phyloP scores from a whole-genome alignment of 169 alveolate species.

The Miamiensis avidus region DNA sequence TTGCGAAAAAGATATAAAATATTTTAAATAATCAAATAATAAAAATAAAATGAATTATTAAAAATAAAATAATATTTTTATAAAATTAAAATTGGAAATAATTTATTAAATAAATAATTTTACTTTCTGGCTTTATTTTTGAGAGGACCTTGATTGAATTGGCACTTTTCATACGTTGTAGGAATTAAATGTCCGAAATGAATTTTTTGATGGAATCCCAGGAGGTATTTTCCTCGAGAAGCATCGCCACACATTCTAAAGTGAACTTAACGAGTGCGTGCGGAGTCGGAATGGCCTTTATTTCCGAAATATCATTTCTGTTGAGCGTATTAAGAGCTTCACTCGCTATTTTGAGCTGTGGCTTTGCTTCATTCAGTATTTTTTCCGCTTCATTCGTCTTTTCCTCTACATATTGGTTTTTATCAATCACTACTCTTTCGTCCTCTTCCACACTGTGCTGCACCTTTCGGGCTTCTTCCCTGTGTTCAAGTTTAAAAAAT shows the following conservation, averaged over 20 bases:
- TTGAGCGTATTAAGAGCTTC: conserved; percentile 57
- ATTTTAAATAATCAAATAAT: conserved; percentile 24
- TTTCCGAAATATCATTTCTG: conserved; percentile 66
- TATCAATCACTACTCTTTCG: conserved; percentile 51
- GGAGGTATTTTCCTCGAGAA: conserved; percentile 55
- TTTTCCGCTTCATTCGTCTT: conserved; percentile 41
- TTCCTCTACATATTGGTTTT: conserved; percentile 60
- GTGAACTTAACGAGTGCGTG: conserved; percentile 55
- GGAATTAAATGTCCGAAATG: conserved; percentile 48
- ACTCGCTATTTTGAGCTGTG: conserved; percentile 49
- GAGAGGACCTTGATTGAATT: background rate
- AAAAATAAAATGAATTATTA: conserved; percentile 15
- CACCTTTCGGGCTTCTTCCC: conserved; percentile 49
- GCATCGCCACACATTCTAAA: conserved; percentile 51
- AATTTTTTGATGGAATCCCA: conserved; percentile 51
- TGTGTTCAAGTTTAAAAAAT: too few species aligned
- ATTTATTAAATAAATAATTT: too few species aligned
- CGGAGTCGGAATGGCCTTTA: conserved; percentile 49
- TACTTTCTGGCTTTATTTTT: conserved; percentile 44
- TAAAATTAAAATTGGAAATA: too few species aligned
- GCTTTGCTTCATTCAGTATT: conserved; percentile 56
- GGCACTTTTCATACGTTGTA: conserved; percentile 15
- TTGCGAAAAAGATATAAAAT: too few species aligned
- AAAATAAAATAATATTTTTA: too few species aligned
- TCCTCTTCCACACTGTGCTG: conserved; percentile 46